Conservation (phyloP, 2,329 filamentous ascomycete genomes). For the Ophiostoma australiae region DNA sequence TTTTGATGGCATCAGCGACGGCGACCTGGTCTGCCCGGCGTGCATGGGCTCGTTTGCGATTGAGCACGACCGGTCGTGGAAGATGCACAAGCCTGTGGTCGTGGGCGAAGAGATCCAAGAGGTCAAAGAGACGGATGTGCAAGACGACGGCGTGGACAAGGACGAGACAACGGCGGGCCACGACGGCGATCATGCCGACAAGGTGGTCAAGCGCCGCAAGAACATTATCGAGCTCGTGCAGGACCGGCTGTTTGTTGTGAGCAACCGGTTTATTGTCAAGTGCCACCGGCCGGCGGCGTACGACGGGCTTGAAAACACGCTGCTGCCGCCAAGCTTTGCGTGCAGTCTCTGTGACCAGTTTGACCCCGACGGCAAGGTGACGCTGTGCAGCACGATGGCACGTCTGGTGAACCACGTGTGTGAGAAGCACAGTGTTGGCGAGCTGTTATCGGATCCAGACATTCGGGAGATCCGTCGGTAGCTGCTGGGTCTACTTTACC, state of each 20-base stretch:
- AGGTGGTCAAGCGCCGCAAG: background rate
- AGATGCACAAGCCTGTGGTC: conserved; percentile 31
- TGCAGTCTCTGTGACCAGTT: conserved; percentile 34
- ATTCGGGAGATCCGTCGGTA: conserved; percentile 27
- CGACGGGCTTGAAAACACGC: conserved; percentile 2
- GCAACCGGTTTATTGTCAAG: conserved; percentile 37
- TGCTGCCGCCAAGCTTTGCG: conserved; percentile 29
- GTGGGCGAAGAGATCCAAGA: conserved; percentile 20
- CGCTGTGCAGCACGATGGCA: conserved; percentile 32
- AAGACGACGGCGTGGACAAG: background rate
- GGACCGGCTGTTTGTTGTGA: conserved; percentile 33
- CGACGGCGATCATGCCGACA: background rate
- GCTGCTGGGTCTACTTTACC: background rate
- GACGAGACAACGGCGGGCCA: conserved; percentile 1
- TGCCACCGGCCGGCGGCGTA: conserved; percentile 35
- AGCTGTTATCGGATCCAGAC: conserved; percentile 31
- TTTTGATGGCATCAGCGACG: background rate
- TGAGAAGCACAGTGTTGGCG: conserved; percentile 28
- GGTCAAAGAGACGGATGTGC: background rate
- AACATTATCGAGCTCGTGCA: conserved; percentile 29
- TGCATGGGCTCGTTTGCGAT: conserved; percentile 31
- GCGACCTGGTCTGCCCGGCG: conserved; percentile 29
- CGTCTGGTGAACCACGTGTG: conserved; percentile 35
- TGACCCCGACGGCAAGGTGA: conserved; percentile 18
- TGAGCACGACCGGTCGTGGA: conserved; percentile 33